A percentile compares a stretch with the other conserved stretches of the same genome.
phyloP scores from a whole-genome alignment of 2,329 filamentous ascomycete species.

The Calonectria leucothoes region DNA sequence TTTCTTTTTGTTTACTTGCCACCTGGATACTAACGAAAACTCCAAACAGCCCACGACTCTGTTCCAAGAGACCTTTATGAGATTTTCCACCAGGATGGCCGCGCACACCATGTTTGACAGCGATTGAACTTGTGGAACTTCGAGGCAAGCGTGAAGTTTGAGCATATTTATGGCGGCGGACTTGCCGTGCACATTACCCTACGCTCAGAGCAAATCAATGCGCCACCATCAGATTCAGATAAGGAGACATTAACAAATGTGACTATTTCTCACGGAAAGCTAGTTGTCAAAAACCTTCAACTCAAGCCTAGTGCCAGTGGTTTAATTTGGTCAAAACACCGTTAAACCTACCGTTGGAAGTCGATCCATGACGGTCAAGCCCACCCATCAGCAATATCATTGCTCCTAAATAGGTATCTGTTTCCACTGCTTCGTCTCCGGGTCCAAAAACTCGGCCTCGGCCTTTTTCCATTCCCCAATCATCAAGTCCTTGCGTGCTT shows the following conservation, averaged over 20 bases:
- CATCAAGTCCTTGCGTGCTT: neutral
- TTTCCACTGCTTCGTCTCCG: neutral
- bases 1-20: too few species aligned
- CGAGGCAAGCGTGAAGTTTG: neutral
- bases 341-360: too few species aligned
- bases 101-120: neutral
- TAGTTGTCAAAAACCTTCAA: neutral
- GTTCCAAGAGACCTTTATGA: neutral
- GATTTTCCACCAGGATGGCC: neutral
- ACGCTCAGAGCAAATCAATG: neutral
- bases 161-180: neutral
- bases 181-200: neutral
- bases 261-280: neutral
- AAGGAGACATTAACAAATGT: neutral
- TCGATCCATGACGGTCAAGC: too few species aligned
- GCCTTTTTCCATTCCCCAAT: neutral
- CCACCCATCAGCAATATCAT: too few species aligned
- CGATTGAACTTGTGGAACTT: neutral
- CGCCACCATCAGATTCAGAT: neutral
- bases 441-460: neutral
- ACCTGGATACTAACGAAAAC: slow-evolving; percentile 18
- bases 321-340: too few species aligned
- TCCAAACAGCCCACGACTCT: neutral
- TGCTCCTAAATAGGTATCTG: neutral
- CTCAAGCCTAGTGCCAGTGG: too few species aligned